Evolutionary conservation across 2,329 filamentous ascomycete genomes (phyloP), one percentile per base, ranked within the genome.

Genomic region (Hypomyces rosellus): DNA sequence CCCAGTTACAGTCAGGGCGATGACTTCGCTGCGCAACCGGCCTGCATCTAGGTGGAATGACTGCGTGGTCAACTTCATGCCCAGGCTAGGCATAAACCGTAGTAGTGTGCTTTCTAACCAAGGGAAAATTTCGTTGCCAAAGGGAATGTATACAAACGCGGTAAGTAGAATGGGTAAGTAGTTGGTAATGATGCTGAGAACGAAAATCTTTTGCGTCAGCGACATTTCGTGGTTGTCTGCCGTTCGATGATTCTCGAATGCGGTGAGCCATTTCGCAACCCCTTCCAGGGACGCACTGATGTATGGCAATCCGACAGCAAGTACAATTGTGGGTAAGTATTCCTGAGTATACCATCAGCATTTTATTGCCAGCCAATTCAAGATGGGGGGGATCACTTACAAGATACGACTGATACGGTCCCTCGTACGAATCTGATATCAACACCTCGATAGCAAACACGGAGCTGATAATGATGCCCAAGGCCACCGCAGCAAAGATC

Each of bases 131-230:
- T 79, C 65, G 41, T 76, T 76, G 25, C 85, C 86, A 55, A 89
- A 88, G 0, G 87, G 87, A 2, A 91, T 83, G 61, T 91, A 91
- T 46, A 91, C 78, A 59, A 90, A 91, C 0, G 87, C 86, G 0
- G 86, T 90, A 6, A 91, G 72, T 54, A 89, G 77, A 42, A 88
- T 85, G 1, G 85, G 85, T 1, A 89, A 74, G 62, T 90, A 91
- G 4, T 87, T 86, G 12, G 86, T 89, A 66, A 90, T 88, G 70
- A 89, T 88, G 71, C 86, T 88, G 62, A 91, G 77, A 34, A 88
- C 75, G 52, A 90, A 89, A 7, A 86, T 78, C 72, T 90, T 90
- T 54, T 85, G 80, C 0, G 84, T 87, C 56, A 87, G 74, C 0
- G 85, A 83, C 53, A 81, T 77, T 54, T 89, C 82, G 60, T 87